These are phyloP conservation scores for Dichotomocladium elegans DNA, from an alignment of 371 early-diverging fungal species.

Conservation along the genomic window DNA sequence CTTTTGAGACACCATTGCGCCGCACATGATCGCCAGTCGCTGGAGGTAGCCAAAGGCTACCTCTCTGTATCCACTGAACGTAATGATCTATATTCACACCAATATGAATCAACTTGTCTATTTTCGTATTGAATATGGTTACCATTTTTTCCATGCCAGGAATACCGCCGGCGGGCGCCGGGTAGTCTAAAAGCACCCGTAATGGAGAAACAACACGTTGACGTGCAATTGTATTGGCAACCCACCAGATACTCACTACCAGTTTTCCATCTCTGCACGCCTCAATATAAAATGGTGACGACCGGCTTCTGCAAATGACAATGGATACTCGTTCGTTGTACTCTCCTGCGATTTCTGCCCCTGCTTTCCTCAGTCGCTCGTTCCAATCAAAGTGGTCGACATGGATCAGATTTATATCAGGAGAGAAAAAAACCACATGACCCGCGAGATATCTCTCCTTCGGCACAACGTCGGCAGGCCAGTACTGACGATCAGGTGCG, in stretches of 20 bases:
- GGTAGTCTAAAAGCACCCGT: conserved; percentile 53
- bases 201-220: conserved; percentile 36
- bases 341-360: conserved; percentile 37
- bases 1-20: conserved; percentile 58
- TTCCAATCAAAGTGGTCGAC: conserved; percentile 24
- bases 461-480: conserved; percentile 1
- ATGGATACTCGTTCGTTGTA: conserved; percentile 45
- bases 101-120: background rate
- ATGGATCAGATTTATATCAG: conserved; percentile 11
- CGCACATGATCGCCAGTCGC: conserved; percentile 57
- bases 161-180: conserved; percentile 43
- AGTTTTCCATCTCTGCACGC: conserved; percentile 62
- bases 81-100: conserved; percentile 34
- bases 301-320: conserved; percentile 56
- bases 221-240: conserved; percentile 41
- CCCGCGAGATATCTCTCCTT: conserved; percentile 2
- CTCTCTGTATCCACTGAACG: conserved; percentile 68
- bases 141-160: conserved; percentile 49
- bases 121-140: background rate
- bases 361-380: conserved; percentile 47
- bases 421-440: conserved; percentile 23
- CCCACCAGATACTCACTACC: conserved; percentile 62
- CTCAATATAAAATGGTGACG: conserved; percentile 44
- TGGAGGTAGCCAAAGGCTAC: conserved; percentile 67
- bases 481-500: conserved; percentile 2